Evolutionary conservation across 2,329 filamentous ascomycete species (phyloP), one percentile per base, ranked within the genome.

Genomic region (Phyllosticta capitalensis): DNA sequence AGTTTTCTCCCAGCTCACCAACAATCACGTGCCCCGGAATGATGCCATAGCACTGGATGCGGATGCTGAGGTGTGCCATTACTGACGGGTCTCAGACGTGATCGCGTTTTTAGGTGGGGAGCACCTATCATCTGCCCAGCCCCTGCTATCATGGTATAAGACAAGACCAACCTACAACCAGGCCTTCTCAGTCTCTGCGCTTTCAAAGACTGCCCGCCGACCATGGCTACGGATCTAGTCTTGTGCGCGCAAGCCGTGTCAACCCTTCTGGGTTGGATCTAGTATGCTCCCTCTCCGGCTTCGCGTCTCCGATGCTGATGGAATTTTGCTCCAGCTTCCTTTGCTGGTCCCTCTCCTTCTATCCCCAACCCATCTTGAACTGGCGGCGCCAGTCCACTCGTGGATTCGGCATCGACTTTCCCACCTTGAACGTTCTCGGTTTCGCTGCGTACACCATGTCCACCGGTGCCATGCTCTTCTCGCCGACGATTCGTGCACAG

Each of bases 321-420:
- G 26, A 26, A 19, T 20, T 14, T 52, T n/a, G 12, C 7, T 21
- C 14, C 14, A 57, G 55, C 61, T 71, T 74, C 58, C 60, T 74
- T 21, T 64, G 63, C 60, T 74, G 72, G 72, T 92, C 89, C 12
- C 76, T 86, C 17, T 95, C 90, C 17, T 97, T 96, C 76, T 97
- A 97, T 72, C 92, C 92, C 1, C 94, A 97, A 71, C 84, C 88
- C 6, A 75, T 95, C 62, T 81, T 90, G 63, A 97, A 96, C 79
- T 87, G 81, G 71, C 79, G 78, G 28, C 86, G 90, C 58, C 83
- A 83, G 60, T 88, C 89, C 9, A 96, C 92, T 4, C 81, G 83
- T 20, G 94, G 94, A 49, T 86, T 92, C 4, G 89, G 90, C 0
- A 86, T 95, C 64, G 92, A 96, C 72, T 96, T 95, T 68, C 90